Percentiles rank a stretch among this genome's conserved stretches.
These are phyloP conservation scores for Drosera capensis DNA, from an alignment of 148 eudicot species.

Conservation along the genomic window DNA sequence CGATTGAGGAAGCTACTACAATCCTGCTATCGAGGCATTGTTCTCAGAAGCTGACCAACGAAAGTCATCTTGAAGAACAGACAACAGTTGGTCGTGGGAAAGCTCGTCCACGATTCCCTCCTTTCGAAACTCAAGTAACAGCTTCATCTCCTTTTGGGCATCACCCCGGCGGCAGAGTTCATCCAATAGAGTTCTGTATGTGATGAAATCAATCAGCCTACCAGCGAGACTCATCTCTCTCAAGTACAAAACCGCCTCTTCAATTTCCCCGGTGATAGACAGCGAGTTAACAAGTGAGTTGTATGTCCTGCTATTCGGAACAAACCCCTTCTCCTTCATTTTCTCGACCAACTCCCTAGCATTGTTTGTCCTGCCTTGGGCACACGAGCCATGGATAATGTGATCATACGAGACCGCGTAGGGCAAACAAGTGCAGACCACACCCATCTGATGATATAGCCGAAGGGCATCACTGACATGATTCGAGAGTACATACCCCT, in stretches of 20 bases:
- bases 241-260: slow-evolving; percentile 44
- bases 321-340: slow-evolving; percentile 62
- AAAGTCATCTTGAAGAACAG: slow-evolving; percentile 27
- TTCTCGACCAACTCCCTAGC: slow-evolving; percentile 44
- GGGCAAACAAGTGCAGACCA: slow-evolving; percentile 44
- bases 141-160: slow-evolving; percentile 28
- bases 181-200: slow-evolving; percentile 52
- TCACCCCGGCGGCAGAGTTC: slow-evolving; percentile 40
- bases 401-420: slow-evolving; percentile 57
- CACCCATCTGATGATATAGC: slow-evolving; percentile 81
- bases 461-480: slow-evolving; percentile 80
- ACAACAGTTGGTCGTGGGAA: slow-evolving; percentile 24
- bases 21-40: no score
- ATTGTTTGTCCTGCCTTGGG: slow-evolving; percentile 64
- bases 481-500: slow-evolving; percentile 75
- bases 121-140: slow-evolving; percentile 45
- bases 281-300: slow-evolving; percentile 68
- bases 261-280: slow-evolving; percentile 69
- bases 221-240: slow-evolving; percentile 54
- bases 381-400: slow-evolving; percentile 73
- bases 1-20: no score
- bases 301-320: slow-evolving; percentile 51
- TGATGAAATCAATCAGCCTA: slow-evolving; percentile 44
- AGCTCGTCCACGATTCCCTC: slow-evolving; percentile 33
- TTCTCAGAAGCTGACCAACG: no score